A percentile compares a stretch with the other conserved stretches of the same genome.
phyloP scores from a whole-genome alignment of 345 rosid species.

The Euphorbia tirucalli region DNA sequence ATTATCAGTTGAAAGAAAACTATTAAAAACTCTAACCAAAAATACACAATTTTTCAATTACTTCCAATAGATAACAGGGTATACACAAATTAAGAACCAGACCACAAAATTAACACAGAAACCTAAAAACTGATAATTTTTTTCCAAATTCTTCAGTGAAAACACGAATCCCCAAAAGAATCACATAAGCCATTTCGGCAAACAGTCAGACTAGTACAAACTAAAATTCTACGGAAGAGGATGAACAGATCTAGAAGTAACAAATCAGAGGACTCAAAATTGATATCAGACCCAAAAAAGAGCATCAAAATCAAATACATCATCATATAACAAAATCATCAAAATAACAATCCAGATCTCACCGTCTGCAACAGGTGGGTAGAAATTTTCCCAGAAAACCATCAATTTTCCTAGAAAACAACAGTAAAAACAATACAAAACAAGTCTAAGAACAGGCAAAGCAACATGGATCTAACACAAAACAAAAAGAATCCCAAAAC shows the following conservation, averaged over 20 bases:
- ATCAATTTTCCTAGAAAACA: background rate
- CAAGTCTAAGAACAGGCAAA: too few relatives aligned
- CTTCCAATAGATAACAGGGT: background rate
- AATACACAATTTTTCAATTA: background rate
- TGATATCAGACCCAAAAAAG: background rate
- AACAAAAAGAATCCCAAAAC: background rate
- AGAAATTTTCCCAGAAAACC: background rate
- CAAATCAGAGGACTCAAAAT: background rate
- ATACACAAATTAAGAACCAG: background rate
- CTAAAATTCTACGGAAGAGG: background rate
- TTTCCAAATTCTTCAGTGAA: background rate
- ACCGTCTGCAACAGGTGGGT: background rate
- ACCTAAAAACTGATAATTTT: background rate
- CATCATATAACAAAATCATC: slow-evolving; percentile 2
- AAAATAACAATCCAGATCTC: slow-evolving; percentile 12
- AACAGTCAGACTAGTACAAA: slow-evolving; percentile 1
- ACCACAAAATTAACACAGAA: background rate
- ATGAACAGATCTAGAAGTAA: background rate
- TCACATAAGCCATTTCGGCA: background rate
- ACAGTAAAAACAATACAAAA: background rate
- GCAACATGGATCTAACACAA: slow-evolving; percentile 20
- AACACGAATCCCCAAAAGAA: background rate
- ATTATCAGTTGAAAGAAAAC: background rate
- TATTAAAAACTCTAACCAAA: background rate
- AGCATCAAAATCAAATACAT: background rate